Conservation (phyloP, 768 basidiomycete species). For the Termitomyces sp. region DNA sequence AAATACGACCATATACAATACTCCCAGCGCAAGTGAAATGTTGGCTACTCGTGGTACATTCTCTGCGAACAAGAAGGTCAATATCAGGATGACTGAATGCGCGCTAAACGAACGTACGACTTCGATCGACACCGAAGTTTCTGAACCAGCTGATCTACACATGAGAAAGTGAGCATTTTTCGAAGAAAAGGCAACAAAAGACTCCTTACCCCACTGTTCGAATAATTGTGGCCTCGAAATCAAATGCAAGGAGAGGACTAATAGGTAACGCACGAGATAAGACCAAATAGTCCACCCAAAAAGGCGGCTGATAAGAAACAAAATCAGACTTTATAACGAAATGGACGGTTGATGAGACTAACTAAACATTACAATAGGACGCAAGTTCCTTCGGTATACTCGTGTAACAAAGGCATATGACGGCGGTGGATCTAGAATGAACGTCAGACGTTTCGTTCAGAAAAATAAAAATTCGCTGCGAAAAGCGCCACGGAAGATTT, state of each 20-base stretch:
- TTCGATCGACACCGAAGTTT: conserved; percentile 40
- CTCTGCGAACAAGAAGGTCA: conserved; percentile 19
- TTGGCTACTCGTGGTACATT: conserved; percentile 40
- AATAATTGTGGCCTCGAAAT: neutral
- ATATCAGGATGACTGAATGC: neutral
- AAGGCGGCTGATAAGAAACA: conserved; percentile 28
- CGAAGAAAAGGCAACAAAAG: neutral
- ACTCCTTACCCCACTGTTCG: conserved; percentile 26
- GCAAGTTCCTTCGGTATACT: conserved; percentile 50
- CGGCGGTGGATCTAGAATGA: conserved; percentile 39
- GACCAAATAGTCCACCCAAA: conserved; percentile 51
- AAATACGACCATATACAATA: conserved; percentile 44
- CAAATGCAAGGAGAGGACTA: neutral
- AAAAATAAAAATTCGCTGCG: neutral
- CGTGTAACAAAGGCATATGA: conserved; percentile 55
- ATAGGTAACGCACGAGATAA: conserved; percentile 50
- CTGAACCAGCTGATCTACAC: conserved; percentile 59
- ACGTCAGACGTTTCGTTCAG: neutral
- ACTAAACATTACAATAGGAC: conserved; percentile 55
- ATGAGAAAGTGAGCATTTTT: neutral
- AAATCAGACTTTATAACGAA: neutral
- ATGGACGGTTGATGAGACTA: neutral
- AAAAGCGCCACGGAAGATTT: neutral
- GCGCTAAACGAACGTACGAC: conserved; percentile 32
- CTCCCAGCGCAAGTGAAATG: conserved; percentile 56